Base-by-base conservation (phyloP, 2,329 filamentous ascomycete species). In the Alternaria viburni region DNA sequence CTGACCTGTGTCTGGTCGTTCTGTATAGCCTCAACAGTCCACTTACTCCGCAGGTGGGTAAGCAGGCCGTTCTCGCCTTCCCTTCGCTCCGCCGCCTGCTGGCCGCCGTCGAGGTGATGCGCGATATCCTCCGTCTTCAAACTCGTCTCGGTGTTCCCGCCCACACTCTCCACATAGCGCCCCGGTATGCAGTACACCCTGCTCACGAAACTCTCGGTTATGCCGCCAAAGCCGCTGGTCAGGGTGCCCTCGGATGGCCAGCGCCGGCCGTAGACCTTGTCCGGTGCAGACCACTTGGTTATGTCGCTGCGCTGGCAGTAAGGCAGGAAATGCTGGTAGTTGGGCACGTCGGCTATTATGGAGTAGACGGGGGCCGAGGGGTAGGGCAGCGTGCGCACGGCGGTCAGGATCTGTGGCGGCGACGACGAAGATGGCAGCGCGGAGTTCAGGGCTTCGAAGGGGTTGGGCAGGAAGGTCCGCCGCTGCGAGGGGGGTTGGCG, bases 291-390 rank as follows among this genome's bases (percentile, higher is more conserved):
- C 87, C 91, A 93, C 62, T 86, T 84, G 2, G 93, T 97, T 44
- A 98, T 93, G 64, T 85, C 86, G 41, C 92, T 94, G 49, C 84
- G 85, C 46, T 88, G 87, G 82, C 95, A 97, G 86, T 96, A 97
- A 11, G 96, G 96, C n/a, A 99, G 88, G 85, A 98, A 99, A 69
- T 84, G 79, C 41, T 86, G 84, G 87, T 99, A 99, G 67, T 67
- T 70, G 79, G 93, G 88, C 68, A 99, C 89, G 80, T 97, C 93
- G 81, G 93, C 89, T 79, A 99, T 94, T 58, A 97, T 87, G 69
- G 86, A 85, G 87, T 96, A 99, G 71, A 99, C 89, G 2, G 88
- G 84, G 5, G 81, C 74, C 30, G 89, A 84, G 1, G 89, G 82
- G 84, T 96, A 96, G 13, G 92, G 91, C 13, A 98, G 90, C 5